These are phyloP conservation scores for Candida lessepsii DNA, from an alignment of 805 yeast species.

Conservation along the genomic window DNA sequence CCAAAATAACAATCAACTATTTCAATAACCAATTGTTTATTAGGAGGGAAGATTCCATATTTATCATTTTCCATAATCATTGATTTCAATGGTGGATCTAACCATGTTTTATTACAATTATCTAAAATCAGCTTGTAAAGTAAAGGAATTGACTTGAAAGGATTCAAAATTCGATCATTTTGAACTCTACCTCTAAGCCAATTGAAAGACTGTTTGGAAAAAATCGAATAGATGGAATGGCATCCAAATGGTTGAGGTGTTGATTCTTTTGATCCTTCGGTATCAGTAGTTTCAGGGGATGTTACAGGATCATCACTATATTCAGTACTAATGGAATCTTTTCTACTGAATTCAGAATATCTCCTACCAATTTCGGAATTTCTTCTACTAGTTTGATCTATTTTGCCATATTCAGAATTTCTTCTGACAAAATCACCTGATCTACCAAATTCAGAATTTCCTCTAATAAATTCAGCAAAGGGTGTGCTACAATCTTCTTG, in stretches of 20 bases:
- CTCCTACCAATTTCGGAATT: constrained; percentile 26
- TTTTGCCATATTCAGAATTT: no score
- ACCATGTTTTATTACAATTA: constrained; percentile 14
- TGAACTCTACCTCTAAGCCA: constrained; percentile 27
- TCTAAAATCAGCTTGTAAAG: constrained; percentile 19
- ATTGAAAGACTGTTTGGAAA: constrained; percentile 28
- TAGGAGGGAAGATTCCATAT: constrained; percentile 15
- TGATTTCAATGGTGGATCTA: constrained; percentile 12
- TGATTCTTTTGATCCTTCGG: background rate
- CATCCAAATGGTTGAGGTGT: constrained; percentile 8
- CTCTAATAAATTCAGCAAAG: no score
- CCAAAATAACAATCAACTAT: constrained; percentile 22
- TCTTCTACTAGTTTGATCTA: constrained; percentile 28
- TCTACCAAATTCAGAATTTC: no score
- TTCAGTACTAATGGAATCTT: background rate
- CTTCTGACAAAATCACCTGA: no score
- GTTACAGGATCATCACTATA: constrained; percentile 1
- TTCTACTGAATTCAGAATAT: background rate
- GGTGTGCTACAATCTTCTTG: no score
- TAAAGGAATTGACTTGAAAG: constrained; percentile 26
- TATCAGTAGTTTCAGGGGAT: constrained; percentile 12
- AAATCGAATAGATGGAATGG: constrained; percentile 25
- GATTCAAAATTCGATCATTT: constrained; percentile 21
- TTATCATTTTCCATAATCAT: constrained; percentile 16
- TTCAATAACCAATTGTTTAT: constrained; percentile 23